A percentile compares a stretch with the other conserved stretches of the same genome.
These are phyloP conservation scores for Epichloe typhina DNA, from an alignment of 2,329 filamentous ascomycete species.

Conservation along the genomic window DNA sequence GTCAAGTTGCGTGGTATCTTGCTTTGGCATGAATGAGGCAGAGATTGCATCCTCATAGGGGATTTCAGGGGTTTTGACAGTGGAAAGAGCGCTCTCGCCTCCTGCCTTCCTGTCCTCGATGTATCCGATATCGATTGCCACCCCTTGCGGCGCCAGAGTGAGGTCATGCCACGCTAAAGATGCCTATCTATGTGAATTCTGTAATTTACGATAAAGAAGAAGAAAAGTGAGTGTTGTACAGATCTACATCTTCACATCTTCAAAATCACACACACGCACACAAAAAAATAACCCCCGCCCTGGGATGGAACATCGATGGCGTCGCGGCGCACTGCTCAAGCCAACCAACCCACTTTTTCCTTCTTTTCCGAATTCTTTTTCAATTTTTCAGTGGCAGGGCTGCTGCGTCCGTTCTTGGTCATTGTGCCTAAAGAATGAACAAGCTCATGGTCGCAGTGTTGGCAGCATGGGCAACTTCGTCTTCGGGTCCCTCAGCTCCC, in stretches of 20 bases:
- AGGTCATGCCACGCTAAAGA: not conserved
- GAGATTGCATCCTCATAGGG: not conserved
- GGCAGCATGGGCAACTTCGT: conserved; percentile 41
- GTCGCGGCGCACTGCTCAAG: not conserved
- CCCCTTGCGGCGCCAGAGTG: not conserved
- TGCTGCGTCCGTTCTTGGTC: not conserved
- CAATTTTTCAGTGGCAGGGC: too few relatives aligned
- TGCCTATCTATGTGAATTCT: not conserved
- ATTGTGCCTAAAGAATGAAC: not conserved
- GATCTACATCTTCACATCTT: not conserved
- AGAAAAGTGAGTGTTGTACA: not conserved
- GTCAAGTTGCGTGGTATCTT: not conserved
- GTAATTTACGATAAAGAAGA: not conserved
- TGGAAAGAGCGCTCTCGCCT: conserved; percentile 3
- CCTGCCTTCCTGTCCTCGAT: not conserved
- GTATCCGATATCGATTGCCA: not conserved
- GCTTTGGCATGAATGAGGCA: not conserved
- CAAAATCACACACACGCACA: not conserved
- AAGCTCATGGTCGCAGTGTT: conserved; percentile 14
- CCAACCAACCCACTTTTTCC: not conserved
- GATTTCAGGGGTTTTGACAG: not conserved
- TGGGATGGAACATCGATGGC: too few relatives aligned
- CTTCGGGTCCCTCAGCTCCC: conserved; percentile 39
- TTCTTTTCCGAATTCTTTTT: too few relatives aligned
- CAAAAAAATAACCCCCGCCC: not conserved